phyloP scores from a whole-genome alignment of 768 basidiomycete genomes.

The Tremella mesenterica region DNA sequence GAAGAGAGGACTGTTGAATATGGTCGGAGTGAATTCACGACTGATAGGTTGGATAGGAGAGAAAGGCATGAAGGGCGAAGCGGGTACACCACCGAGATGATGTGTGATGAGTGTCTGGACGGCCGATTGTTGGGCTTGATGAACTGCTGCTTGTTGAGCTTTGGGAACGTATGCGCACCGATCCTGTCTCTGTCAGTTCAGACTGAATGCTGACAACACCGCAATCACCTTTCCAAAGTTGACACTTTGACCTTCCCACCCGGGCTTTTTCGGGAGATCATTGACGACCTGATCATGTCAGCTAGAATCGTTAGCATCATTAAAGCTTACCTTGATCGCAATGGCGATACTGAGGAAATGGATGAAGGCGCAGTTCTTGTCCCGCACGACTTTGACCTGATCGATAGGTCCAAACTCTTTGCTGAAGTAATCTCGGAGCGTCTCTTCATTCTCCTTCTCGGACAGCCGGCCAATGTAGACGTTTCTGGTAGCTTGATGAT shows the following conservation, averaged over 20 bases:
- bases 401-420: constrained; percentile 84
- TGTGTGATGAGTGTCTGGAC: constrained; percentile 38
- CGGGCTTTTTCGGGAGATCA: constrained; percentile 79
- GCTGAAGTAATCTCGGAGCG: constrained; percentile 79
- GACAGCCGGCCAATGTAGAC: constrained; percentile 94
- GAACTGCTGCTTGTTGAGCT: constrained; percentile 70
- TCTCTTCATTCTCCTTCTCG: constrained; percentile 80
- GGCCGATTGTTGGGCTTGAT: constrained; percentile 47
- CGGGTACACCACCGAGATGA: constrained; percentile 40
- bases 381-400: constrained; percentile 97
- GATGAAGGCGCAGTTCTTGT: constrained; percentile 98
- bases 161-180: constrained; percentile 89
- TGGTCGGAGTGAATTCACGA: constrained; percentile 25
- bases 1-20: background rate
- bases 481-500: constrained; percentile 87
- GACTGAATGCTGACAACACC: background rate
- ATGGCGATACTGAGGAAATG: constrained; percentile 93
- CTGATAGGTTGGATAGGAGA: constrained; percentile 27
- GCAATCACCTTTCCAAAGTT: constrained; percentile 73
- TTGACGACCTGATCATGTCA: constrained; percentile 65
- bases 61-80: constrained; percentile 41
- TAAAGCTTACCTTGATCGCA: constrained; percentile 72
- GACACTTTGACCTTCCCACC: constrained; percentile 91
- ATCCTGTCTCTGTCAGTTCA: constrained; percentile 48
- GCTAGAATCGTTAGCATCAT: background rate